Percentiles rank a stretch among this genome's conserved stretches.
Evolutionary conservation across 2,329 filamentous ascomycete genomes (phyloP).

Genomic region (Leptographium lundbergii): DNA sequence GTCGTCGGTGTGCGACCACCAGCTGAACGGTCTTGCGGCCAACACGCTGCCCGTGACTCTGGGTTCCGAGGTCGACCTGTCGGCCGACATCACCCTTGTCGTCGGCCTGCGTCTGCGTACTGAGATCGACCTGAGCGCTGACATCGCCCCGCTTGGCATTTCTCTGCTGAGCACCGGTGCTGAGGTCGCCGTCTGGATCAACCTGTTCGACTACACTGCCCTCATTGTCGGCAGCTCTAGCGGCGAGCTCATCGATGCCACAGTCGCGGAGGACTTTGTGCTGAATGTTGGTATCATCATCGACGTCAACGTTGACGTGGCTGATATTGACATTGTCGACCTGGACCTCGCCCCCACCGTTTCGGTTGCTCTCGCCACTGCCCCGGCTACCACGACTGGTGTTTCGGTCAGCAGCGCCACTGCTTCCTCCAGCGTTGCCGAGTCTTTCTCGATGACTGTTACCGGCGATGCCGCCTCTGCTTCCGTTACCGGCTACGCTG

Average conservation of each 20-base stretch:
- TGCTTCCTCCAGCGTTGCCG: background rate
- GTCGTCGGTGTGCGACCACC: conserved; percentile 14
- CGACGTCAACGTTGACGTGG: conserved; percentile 15
- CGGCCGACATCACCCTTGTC: conserved; percentile 14
- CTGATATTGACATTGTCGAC: conserved; percentile 13
- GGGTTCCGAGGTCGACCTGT: conserved; percentile 14
- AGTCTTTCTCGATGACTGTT: no score
- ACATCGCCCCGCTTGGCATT: conserved; percentile 14
- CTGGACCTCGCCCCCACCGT: conserved; percentile 17
- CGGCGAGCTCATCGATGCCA: background rate
- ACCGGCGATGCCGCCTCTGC: conserved; percentile 6
- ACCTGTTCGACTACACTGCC: conserved; percentile 20
- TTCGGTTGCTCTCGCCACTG: conserved; percentile 16
- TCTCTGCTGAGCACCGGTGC: conserved; percentile 15
- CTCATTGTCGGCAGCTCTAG: conserved; percentile 8
- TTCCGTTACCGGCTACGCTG: no score
- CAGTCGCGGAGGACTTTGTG: conserved; percentile 13
- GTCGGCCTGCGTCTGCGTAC: conserved; percentile 18
- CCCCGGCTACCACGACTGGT: background rate
- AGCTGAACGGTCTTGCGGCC: conserved; percentile 13
- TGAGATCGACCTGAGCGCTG: conserved; percentile 14
- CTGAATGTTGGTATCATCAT: conserved; percentile 16
- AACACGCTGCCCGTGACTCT: conserved; percentile 14
- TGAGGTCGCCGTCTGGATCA: conserved; percentile 18
- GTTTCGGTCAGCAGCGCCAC: background rate